Base-by-base conservation (phyloP, 805 yeast species). In the Wickerhamomyces bovis region DNA sequence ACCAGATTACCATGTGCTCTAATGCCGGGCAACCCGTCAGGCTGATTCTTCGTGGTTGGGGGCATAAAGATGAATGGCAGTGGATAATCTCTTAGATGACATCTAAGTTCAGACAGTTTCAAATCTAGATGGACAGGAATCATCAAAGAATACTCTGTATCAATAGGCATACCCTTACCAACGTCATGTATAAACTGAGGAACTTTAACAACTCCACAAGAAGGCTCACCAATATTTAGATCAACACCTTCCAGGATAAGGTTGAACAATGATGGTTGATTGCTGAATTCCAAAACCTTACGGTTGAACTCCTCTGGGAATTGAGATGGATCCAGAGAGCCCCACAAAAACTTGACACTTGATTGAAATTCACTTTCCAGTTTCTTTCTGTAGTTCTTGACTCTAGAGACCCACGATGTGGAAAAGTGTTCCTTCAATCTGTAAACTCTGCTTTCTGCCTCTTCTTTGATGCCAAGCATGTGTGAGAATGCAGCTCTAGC, bases 41-140 rank as follows among this genome's bases (percentile, higher is more conserved):
- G 39, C 43, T 68, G 71, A 0, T 48, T 19, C 41, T 69, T 53
- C 3, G 67, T 65, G 12, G 71, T 67, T 13, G 70, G 65, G 0
- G 96, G 96, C 51, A 90, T 77, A 52, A 81, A 80, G 9, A 87
- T 62, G 43, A 90, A 66, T 0, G 98, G 97, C 15, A 92, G 58
- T 0, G 97, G 97, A 58, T 85, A 89, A 58, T 90, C 98, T 45
- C 94, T 70, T 49, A 90, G 55, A 60, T 86, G 92, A 55, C 81
- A 73, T 49, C 94, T 67, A 12, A 82, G 60, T 56, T 88, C 95
- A 3, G 68, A 66, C 35, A 86, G 68, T 15, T 67, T 70, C 43
- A 86, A 67, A 45, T 81, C 77, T 13, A 85, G 39, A 61, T 69
- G 68, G 45, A 81, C 56, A 0, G 97, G 97, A 2, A 89, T 56